Evolutionary conservation across 306 rosid species (phyloP).

Genomic region (Rosa persica): DNA sequence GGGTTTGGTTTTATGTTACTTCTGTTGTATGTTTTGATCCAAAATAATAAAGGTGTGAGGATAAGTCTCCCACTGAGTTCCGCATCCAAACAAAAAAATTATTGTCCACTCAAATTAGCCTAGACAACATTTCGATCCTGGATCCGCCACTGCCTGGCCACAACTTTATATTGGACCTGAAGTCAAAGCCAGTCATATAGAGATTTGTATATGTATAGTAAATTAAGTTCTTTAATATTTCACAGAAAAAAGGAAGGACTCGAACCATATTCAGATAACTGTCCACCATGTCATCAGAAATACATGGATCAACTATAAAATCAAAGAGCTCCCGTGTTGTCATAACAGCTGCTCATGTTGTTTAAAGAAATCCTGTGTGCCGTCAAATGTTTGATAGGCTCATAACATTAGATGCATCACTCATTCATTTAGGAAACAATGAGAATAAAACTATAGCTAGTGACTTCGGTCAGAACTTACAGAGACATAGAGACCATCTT

Average conservation of each 20-base stretch:
- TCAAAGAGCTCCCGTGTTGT: constrained; percentile 72
- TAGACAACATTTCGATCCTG: no score
- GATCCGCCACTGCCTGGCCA: no score
- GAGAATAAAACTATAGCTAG: no score
- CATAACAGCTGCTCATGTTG: constrained; percentile 90
- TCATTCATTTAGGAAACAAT: no score
- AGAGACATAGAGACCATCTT: constrained; percentile 72
- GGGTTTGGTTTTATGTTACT: no score
- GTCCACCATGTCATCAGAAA: constrained; percentile 69
- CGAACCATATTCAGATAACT: constrained; percentile 77
- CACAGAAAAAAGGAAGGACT: not conserved
- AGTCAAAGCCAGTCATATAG: constrained; percentile 7
- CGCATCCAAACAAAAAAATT: no score
- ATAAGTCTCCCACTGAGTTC: no score
- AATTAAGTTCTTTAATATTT: not conserved
- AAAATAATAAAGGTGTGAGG: no score
- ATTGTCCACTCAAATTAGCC: no score
- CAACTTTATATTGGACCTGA: constrained; percentile 62
- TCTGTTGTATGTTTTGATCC: no score
- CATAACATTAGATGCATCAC: not conserved
- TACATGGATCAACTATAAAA: constrained; percentile 76
- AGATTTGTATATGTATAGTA: not conserved
- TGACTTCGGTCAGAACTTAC: constrained; percentile 36
- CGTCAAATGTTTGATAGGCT: constrained; percentile 16
- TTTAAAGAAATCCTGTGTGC: constrained; percentile 67